Percentiles rank a stretch among this genome's conserved stretches.
These are phyloP conservation scores for Suillus lakei DNA, from an alignment of 768 basidiomycete genomes.

Conservation along the genomic window DNA sequence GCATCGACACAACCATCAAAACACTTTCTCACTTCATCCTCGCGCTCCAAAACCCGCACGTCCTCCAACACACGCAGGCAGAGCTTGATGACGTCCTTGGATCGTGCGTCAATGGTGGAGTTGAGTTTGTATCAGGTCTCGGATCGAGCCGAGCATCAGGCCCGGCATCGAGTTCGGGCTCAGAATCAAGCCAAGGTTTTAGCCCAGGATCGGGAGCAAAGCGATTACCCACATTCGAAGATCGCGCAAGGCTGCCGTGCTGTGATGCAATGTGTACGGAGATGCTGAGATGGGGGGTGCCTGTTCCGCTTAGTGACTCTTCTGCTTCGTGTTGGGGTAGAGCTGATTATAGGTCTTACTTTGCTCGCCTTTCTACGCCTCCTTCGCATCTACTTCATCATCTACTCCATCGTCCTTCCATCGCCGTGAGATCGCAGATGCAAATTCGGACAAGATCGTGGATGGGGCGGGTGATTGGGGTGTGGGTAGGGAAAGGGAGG, in stretches of 20 bases:
- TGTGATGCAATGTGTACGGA: slow-evolving; percentile 61
- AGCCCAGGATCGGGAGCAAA: too few relatives aligned
- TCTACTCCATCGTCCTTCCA: too few relatives aligned
- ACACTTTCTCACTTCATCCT: slow-evolving; percentile 62
- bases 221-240: slow-evolving; percentile 63
- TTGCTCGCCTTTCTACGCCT: background rate
- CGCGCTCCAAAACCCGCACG: slow-evolving; percentile 63
- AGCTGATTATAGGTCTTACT: background rate
- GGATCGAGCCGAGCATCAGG: slow-evolving; percentile 11
- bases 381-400: background rate
- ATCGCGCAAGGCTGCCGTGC: slow-evolving; percentile 61
- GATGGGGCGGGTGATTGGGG: too few relatives aligned
- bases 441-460: too few relatives aligned
- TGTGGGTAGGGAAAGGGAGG: too few relatives aligned
- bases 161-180: too few relatives aligned
- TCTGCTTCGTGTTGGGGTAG: too few relatives aligned
- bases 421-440: too few relatives aligned
- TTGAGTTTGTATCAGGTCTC: too few relatives aligned
- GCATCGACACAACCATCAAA: slow-evolving; percentile 70
- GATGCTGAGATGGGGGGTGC: slow-evolving; percentile 56
- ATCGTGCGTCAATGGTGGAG: too few relatives aligned
- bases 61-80: slow-evolving; percentile 59
- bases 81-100: slow-evolving; percentile 68
- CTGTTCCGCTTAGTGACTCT: slow-evolving; percentile 60
- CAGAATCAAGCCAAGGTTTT: too few relatives aligned